phyloP scores from a whole-genome alignment of 441 rosid species.

The Bocquillonia castaneifolia region DNA sequence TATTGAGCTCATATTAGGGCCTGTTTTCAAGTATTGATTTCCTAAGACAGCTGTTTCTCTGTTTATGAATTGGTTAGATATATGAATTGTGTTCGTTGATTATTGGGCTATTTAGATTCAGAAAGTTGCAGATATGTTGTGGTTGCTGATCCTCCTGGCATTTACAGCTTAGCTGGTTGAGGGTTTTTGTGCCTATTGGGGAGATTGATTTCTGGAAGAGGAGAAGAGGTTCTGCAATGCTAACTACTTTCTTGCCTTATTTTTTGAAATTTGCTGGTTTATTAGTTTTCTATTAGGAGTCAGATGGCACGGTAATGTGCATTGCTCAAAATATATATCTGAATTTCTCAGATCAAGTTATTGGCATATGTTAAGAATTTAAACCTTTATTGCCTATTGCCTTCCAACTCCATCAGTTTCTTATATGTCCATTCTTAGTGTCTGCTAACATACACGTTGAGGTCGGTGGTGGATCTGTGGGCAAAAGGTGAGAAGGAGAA shows the following conservation, averaged over 20 bases:
- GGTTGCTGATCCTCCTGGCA: constrained; percentile 25
- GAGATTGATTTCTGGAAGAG: constrained; percentile 22
- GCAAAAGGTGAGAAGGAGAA: constrained; percentile 16
- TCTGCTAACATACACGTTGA: constrained; percentile 15
- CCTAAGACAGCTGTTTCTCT: constrained; percentile 6
- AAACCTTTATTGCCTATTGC: neutral
- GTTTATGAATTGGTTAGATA: constrained; percentile 13
- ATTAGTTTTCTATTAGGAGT: constrained; percentile 25
- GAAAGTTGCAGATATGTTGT: constrained; percentile 31
- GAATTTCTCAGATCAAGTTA: constrained; percentile 13
- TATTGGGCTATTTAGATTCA: constrained; percentile 27
- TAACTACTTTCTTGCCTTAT: constrained; percentile 17
- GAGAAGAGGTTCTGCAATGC: constrained; percentile 23
- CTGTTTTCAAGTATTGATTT: constrained; percentile 14
- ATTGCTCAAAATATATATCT: constrained; percentile 11
- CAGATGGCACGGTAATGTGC: constrained; percentile 19
- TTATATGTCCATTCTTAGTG: constrained; percentile 10
- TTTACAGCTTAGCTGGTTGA: constrained; percentile 11
- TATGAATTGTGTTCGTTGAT: constrained; percentile 13
- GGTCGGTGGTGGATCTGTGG: constrained; percentile 17
- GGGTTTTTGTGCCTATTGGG: constrained; percentile 14
- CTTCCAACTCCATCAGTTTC: constrained; percentile 4
- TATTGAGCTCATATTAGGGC: constrained; percentile 12
- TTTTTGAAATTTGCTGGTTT: constrained; percentile 15
- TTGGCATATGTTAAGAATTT: neutral